These are phyloP conservation scores for Tetracladium marchalianum DNA, from an alignment of 495 filamentous ascomycete species.

Conservation along the genomic window DNA sequence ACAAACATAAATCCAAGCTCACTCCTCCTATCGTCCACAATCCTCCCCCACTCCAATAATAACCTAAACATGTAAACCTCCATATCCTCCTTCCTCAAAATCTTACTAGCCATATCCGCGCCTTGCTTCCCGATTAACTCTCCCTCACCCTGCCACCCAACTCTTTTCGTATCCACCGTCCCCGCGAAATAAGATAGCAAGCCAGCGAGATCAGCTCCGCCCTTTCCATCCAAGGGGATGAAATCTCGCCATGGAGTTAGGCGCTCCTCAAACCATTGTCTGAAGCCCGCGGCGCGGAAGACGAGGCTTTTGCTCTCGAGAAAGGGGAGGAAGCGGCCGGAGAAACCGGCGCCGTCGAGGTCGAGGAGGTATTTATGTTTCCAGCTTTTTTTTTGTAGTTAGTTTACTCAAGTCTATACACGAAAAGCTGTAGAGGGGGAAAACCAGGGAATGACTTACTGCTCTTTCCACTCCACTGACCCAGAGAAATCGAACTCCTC, in stretches of 20 bases:
- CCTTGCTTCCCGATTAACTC: conserved; percentile 58
- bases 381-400: conserved; percentile 7
- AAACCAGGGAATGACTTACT: background rate
- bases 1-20: conserved; percentile 36
- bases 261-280: conserved; percentile 66
- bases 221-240: conserved; percentile 61
- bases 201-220: conserved; percentile 48
- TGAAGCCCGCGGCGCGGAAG: conserved; percentile 55
- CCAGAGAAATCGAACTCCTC: conserved; percentile 38
- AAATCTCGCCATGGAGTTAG: conserved; percentile 70
- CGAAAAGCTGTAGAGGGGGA: conserved; percentile 36
- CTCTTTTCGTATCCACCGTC: conserved; percentile 25
- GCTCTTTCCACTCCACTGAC: conserved; percentile 13
- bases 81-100: conserved; percentile 68
- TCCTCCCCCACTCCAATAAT: conserved; percentile 61
- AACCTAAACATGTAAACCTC: conserved; percentile 74
- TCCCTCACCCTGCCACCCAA: conserved; percentile 26
- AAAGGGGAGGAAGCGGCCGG: conserved; percentile 52
- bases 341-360: conserved; percentile 50
- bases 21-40: conserved; percentile 52
- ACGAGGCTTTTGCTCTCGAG: conserved; percentile 51
- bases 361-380: conserved; percentile 51
- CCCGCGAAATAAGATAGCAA: conserved; percentile 55
- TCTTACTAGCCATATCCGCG: conserved; percentile 49
- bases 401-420: conserved; percentile 33